phyloP scores from a whole-genome alignment of 1,139 yeast genomes.

The Cylindricascospora bacillispora region DNA sequence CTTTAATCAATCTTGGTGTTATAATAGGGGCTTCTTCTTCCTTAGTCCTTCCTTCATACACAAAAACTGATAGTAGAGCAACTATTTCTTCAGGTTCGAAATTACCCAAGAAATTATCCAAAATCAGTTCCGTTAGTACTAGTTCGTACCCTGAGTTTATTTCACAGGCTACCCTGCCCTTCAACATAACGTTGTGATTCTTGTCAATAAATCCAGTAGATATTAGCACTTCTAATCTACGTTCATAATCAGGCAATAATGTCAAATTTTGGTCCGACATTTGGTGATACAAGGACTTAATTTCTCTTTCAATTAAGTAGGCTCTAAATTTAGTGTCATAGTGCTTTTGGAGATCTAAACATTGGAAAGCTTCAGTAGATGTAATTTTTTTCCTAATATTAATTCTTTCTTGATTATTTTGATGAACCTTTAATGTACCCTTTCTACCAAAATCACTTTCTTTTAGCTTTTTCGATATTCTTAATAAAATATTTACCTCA shows the following conservation, averaged over 20 bases:
- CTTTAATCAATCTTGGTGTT: slow-evolving; percentile 76
- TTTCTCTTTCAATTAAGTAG: slow-evolving; percentile 36
- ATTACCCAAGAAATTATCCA: slow-evolving; percentile 85
- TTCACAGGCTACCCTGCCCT: slow-evolving; percentile 83
- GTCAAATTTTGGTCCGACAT: slow-evolving; percentile 83
- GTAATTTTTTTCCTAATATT: slow-evolving; percentile 30
- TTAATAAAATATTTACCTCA: slow-evolving; percentile 32
- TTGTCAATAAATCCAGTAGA: slow-evolving; percentile 67
- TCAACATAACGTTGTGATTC: slow-evolving; percentile 62
- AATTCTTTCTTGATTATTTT: slow-evolving; percentile 35
- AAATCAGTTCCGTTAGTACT: slow-evolving; percentile 72
- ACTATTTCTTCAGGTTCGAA: slow-evolving; percentile 95
- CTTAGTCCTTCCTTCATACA: slow-evolving; percentile 70
- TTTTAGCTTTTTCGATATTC: slow-evolving; percentile 34
- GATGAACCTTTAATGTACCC: slow-evolving; percentile 42
- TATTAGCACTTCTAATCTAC: slow-evolving; percentile 64
- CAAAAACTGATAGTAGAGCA: slow-evolving; percentile 81
- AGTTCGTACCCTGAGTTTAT: slow-evolving; percentile 86
- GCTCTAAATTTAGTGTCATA: slow-evolving; percentile 38
- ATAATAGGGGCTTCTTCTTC: slow-evolving; percentile 44
- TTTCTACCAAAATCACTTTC: slow-evolving; percentile 35
- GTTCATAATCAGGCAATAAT: slow-evolving; percentile 85
- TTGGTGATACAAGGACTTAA: slow-evolving; percentile 43
- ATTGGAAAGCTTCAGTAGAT: slow-evolving; percentile 20
- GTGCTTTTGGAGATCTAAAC: slow-evolving; percentile 36